Evolutionary conservation across 202 grass and related monocot genomes (phyloP).

Genomic region (Carex arenaria): DNA sequence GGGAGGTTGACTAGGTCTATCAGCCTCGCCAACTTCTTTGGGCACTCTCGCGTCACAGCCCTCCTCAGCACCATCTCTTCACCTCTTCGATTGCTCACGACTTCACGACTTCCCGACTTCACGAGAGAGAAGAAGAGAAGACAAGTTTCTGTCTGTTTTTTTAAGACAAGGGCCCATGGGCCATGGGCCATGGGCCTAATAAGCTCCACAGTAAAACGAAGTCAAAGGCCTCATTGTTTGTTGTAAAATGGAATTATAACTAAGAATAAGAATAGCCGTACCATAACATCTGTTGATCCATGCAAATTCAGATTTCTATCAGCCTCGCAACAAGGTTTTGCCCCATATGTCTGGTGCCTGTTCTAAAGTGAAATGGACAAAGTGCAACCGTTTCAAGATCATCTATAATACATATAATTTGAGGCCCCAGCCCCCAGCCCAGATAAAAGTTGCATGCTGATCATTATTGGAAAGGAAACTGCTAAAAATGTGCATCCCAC

Average conservation of each 20-base stretch:
- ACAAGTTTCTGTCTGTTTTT: too few relatives aligned
- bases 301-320: not conserved
- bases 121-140: too few relatives aligned
- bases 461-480: not conserved
- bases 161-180: not conserved
- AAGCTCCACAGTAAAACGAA: too few relatives aligned
- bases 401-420: not conserved
- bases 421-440: not conserved
- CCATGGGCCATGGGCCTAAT: not conserved
- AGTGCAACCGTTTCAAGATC: not conserved
- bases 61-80: slow-evolving; percentile 13
- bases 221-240: too few relatives aligned
- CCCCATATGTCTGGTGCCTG: too few relatives aligned
- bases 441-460: not conserved
- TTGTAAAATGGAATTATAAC: too few relatives aligned
- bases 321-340: too few relatives aligned
- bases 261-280: too few relatives aligned
- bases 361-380: too few relatives aligned
- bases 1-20: slow-evolving; percentile 86
- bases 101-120: too few relatives aligned
- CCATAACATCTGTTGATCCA: not conserved
- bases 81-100: too few relatives aligned
- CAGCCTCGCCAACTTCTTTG: slow-evolving; percentile 73
- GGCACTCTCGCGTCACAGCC: slow-evolving; percentile 32
- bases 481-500: not conserved